Evolutionary conservation across 2,329 filamentous ascomycete species (phyloP).

Genomic region (Balansia obtecta): DNA sequence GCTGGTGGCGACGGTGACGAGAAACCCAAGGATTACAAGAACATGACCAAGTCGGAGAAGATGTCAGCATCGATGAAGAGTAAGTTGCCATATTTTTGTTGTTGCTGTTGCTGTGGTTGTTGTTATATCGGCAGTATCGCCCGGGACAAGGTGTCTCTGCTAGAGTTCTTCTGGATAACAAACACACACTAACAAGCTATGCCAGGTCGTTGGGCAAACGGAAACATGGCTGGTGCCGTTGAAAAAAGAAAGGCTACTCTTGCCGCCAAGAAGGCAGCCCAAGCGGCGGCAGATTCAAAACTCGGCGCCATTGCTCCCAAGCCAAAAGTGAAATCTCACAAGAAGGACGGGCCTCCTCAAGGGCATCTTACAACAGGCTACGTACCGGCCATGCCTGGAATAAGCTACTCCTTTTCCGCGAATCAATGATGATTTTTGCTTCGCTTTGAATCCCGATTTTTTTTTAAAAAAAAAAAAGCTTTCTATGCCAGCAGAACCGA

Average conservation of each 20-base stretch:
- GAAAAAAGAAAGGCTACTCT: slow-evolving; percentile 48
- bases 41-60: slow-evolving; percentile 54
- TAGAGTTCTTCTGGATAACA: too few relatives aligned
- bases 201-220: slow-evolving; percentile 45
- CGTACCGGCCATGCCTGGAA: slow-evolving; percentile 15
- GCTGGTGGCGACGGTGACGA: slow-evolving; percentile 24
- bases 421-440: background rate
- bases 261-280: slow-evolving; percentile 43
- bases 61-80: slow-evolving; percentile 55
- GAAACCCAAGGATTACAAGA: slow-evolving; percentile 40
- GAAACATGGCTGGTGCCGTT: slow-evolving; percentile 47
- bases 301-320: slow-evolving; percentile 25
- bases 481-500: too few relatives aligned
- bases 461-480: too few relatives aligned
- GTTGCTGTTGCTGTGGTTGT: too few relatives aligned
- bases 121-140: too few relatives aligned
- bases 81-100: slow-evolving; percentile 20
- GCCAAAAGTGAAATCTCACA: slow-evolving; percentile 22
- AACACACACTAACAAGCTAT: slow-evolving; percentile 12
- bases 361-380: slow-evolving; percentile 2
- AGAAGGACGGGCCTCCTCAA: slow-evolving; percentile 17
- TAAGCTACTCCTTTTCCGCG: slow-evolving; percentile 16
- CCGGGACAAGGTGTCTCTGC: too few relatives aligned
- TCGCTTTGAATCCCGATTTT: too few relatives aligned
- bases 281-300: slow-evolving; percentile 27